phyloP scores from a whole-genome alignment of 1,284 basidiomycete genomes.

The Chalciporus sp. region DNA sequence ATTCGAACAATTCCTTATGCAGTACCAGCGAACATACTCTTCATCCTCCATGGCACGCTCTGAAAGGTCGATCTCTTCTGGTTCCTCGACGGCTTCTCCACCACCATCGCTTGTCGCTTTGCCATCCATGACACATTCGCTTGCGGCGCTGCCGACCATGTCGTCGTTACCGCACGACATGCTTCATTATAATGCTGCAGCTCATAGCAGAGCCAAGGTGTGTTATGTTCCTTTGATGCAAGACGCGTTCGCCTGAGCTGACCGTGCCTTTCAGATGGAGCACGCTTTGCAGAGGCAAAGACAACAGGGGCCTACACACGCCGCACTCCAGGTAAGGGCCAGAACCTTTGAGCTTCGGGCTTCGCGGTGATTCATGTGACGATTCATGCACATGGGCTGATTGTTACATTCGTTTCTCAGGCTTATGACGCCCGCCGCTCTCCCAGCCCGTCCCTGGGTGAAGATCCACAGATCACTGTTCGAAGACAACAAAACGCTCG shows the following conservation, averaged over 20 bases:
- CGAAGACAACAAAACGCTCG: slow-evolving; percentile 32
- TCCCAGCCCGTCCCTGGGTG: slow-evolving; percentile 32
- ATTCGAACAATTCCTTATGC: slow-evolving; percentile 28
- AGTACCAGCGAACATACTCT: slow-evolving; percentile 33
- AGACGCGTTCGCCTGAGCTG: background rate
- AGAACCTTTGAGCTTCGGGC: background rate
- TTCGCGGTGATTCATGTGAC: background rate
- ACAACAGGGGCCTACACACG: slow-evolving; percentile 29
- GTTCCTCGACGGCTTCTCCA: slow-evolving; percentile 34
- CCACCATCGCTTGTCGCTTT: slow-evolving; percentile 33
- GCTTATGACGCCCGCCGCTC: slow-evolving; percentile 34
- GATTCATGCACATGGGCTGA: slow-evolving; percentile 16
- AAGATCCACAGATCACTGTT: slow-evolving; percentile 35
- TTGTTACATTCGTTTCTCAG: slow-evolving; percentile 8
- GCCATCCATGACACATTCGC: slow-evolving; percentile 37
- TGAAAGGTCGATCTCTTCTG: slow-evolving; percentile 36
- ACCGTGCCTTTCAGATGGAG: slow-evolving; percentile 30
- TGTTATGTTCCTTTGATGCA: slow-evolving; percentile 2
- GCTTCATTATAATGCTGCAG: slow-evolving; percentile 33
- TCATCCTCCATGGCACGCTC: slow-evolving; percentile 36
- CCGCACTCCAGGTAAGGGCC: slow-evolving; percentile 26
- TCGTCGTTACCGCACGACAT: slow-evolving; percentile 33
- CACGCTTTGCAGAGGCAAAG: slow-evolving; percentile 33
- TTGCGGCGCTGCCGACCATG: slow-evolving; percentile 34
- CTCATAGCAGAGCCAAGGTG: slow-evolving; percentile 34